Evolutionary conservation across 306 rosid species (phyloP).

Genomic region (Dryas drummondii): DNA sequence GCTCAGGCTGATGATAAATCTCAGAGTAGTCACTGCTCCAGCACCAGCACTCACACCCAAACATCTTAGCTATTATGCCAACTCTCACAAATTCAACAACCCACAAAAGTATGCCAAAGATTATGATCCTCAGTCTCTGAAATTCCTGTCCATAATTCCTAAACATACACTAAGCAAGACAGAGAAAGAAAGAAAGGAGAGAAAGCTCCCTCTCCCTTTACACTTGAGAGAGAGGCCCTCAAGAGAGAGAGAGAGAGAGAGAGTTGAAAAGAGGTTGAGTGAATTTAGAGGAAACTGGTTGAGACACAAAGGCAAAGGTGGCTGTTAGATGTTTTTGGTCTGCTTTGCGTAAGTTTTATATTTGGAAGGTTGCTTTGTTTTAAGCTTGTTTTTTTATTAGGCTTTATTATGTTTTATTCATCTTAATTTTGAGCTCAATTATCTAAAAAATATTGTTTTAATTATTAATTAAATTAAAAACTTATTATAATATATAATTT

Average conservation of each 20-base stretch:
- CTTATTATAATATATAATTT: too few species aligned
- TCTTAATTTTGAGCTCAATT: too few species aligned
- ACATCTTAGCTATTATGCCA: conserved; percentile 33
- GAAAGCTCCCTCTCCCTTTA: neutral
- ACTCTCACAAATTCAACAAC: conserved; percentile 2
- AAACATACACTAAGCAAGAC: neutral
- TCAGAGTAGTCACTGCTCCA: conserved; percentile 45
- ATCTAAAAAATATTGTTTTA: too few species aligned
- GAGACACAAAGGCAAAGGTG: neutral
- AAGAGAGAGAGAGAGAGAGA: too few species aligned
- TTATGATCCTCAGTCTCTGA: neutral
- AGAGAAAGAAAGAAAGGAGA: neutral
- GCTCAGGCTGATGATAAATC: conserved; percentile 27
- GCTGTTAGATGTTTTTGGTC: neutral
- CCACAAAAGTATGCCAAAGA: neutral
- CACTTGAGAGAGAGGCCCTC: too few species aligned
- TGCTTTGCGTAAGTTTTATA: neutral
- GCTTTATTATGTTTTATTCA: too few species aligned
- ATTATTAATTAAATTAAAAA: too few species aligned
- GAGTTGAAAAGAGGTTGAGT: neutral
- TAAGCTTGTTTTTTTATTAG: neutral
- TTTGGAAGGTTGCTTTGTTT: neutral
- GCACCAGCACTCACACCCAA: conserved; percentile 60
- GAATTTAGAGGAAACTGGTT: neutral
- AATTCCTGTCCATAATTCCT: neutral